Evolutionary conservation across 148 eudicot species (phyloP), one percentile per base, ranked within the genome.

Genomic region (Chenopodium formosanum): DNA sequence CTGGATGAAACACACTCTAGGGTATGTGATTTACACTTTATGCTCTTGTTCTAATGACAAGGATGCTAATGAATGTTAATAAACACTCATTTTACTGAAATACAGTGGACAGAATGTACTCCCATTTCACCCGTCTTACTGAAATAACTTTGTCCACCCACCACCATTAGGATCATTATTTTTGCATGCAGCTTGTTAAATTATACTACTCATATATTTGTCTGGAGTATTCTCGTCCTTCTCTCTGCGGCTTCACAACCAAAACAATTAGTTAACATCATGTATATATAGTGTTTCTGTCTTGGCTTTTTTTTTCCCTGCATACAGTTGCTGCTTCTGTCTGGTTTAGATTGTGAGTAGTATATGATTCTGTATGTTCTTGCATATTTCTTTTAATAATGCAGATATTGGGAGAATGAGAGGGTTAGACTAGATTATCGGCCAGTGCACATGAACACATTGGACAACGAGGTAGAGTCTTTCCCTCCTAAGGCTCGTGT

Each of bases 401-500:
- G 80, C 90, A 94, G 98, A 86, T 92, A 73, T 70, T 94, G 98
- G 98, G 94, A 92, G 83, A 88, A 90, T 31, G 98, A 91, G 86
- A 90, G 91, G 84, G 98, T 94, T 79, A 89, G 91, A 66, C 88
- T 94, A 46, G 95, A 89, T 66, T 94, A 94, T 87, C 85, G 98
- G 75, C 95, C 97, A 47, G 97, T 94, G 64, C 98, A 94, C 88
- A 79, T 92, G 97, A 87, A 94, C 86, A 94, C 98, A 17, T 82
- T 94, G 82, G 98, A 94, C 9, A 91, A 94, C 71, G 98, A 94
- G 79, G 60, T 94, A 13, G 98, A 92, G 85, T 23, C 98, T 10
- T 91, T 94, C 89, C 98, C 98, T 25, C 98, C 98, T 31, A 91
- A 91, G 82, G 98, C 98, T 66, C 92, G 98, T 83, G 98, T 94